These are phyloP conservation scores for Tritrichomonas foetus DNA, from an alignment of 208 protist species.

Conservation along the genomic window DNA sequence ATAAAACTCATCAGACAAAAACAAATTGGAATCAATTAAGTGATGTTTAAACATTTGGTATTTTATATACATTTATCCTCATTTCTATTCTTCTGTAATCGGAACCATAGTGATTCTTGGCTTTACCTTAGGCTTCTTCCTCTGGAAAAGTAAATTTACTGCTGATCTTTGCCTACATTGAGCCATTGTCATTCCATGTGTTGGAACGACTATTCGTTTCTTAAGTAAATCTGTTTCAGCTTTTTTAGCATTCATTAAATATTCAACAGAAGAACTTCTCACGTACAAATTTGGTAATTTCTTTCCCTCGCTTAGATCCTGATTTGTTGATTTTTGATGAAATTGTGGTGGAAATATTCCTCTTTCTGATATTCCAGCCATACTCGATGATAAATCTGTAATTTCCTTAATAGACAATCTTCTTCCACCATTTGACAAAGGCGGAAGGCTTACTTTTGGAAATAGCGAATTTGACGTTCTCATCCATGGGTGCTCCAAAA, in stretches of 20 bases:
- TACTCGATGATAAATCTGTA: neutral
- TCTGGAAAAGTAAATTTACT: neutral
- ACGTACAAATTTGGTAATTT: neutral
- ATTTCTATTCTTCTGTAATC: neutral
- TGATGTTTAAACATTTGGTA: too few species aligned
- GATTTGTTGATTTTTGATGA: too few species aligned
- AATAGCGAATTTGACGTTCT: too few species aligned
- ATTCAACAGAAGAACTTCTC: neutral
- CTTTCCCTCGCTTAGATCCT: too few species aligned
- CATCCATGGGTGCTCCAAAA: neutral
- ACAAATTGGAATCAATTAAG: too few species aligned
- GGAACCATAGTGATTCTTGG: neutral
- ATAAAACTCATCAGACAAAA: too few species aligned
- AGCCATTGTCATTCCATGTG: too few species aligned
- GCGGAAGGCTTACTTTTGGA: neutral
- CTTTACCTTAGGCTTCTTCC: neutral
- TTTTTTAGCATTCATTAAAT: too few species aligned
- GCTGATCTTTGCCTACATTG: neutral
- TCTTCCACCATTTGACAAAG: neutral
- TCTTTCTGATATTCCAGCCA: neutral
- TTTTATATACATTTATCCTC: too few species aligned
- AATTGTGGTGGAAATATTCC: neutral
- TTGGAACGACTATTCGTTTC: too few species aligned
- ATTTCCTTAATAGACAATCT: neutral
- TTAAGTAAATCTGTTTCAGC: too few species aligned